These are phyloP conservation scores for Erysimum cheiri DNA, from an alignment of 441 rosid species.

Conservation along the genomic window DNA sequence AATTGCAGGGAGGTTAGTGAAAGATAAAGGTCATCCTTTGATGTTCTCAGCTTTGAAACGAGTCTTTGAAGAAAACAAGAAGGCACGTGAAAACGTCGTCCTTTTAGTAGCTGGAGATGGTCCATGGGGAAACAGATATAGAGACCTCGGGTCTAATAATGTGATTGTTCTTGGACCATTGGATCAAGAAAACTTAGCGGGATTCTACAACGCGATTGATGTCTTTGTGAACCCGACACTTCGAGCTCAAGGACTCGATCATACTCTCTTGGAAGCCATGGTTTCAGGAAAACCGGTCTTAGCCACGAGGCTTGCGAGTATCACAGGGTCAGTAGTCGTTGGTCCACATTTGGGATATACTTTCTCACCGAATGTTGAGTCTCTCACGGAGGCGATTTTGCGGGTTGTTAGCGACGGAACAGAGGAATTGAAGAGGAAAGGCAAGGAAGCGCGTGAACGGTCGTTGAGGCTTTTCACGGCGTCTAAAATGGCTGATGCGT, in stretches of 20 bases:
- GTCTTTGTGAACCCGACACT: constrained; percentile 84
- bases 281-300: constrained; percentile 76
- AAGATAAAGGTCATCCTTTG: constrained; percentile 82
- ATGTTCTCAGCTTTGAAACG: constrained; percentile 80
- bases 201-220: constrained; percentile 81
- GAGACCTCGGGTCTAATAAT: constrained; percentile 61
- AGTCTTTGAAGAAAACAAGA: constrained; percentile 56
- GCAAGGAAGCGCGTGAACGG: constrained; percentile 61
- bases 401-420: constrained; percentile 64
- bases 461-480: constrained; percentile 80
- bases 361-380: constrained; percentile 72
- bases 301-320: constrained; percentile 85
- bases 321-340: constrained; percentile 73
- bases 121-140: constrained; percentile 83
- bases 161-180: constrained; percentile 75
- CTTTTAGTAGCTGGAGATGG: constrained; percentile 90
- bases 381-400: constrained; percentile 59
- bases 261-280: constrained; percentile 84
- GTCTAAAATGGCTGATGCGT: constrained; percentile 82
- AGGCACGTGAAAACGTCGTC: constrained; percentile 51
- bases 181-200: constrained; percentile 69
- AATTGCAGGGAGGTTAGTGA: constrained; percentile 90
- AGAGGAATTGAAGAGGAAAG: constrained; percentile 67
- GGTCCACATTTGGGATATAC: constrained; percentile 67
- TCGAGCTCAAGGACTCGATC: constrained; percentile 89